These are phyloP conservation scores for Colletotrichum sp. DNA, from an alignment of 2,329 filamentous ascomycete genomes.

Conservation along the genomic window DNA sequence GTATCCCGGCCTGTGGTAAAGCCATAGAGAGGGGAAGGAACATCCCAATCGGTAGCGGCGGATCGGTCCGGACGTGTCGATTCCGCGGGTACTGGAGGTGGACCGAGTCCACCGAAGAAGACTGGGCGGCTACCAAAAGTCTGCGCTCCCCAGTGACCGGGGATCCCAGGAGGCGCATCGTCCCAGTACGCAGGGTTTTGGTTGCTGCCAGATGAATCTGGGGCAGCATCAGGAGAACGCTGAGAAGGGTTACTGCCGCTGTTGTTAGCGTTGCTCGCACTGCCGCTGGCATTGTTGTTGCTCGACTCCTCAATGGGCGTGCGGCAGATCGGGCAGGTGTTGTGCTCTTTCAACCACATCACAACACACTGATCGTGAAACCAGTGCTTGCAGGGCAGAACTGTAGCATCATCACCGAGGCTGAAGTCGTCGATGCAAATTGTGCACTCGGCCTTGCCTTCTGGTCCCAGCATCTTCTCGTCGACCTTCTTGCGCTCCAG, in stretches of 20 bases:
- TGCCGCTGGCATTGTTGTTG: slow-evolving; percentile 22
- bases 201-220: neutral
- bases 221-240: neutral
- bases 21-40: neutral
- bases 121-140: neutral
- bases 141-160: slow-evolving; percentile 1
- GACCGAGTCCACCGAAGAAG: neutral
- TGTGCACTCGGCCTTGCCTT: slow-evolving; percentile 81
- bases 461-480: slow-evolving; percentile 67
- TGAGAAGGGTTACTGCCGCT: neutral
- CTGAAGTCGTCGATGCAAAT: slow-evolving; percentile 92
- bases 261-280: slow-evolving; percentile 1
- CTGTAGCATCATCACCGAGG: slow-evolving; percentile 73
- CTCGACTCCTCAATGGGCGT: slow-evolving; percentile 53
- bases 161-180: slow-evolving; percentile 1
- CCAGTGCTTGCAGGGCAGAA: slow-evolving; percentile 90
- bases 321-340: slow-evolving; percentile 87
- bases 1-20: neutral
- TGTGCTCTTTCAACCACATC: slow-evolving; percentile 86
- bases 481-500: slow-evolving; percentile 76
- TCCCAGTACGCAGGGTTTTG: neutral
- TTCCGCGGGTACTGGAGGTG: neutral
- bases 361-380: slow-evolving; percentile 85
- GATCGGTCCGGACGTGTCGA: neutral
- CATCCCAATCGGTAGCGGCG: neutral